A percentile compares a stretch with the other conserved stretches of the same genome.
Evolutionary conservation across 2,329 filamentous ascomycete species (phyloP).

Genomic region (Stachybotrys elegans): DNA sequence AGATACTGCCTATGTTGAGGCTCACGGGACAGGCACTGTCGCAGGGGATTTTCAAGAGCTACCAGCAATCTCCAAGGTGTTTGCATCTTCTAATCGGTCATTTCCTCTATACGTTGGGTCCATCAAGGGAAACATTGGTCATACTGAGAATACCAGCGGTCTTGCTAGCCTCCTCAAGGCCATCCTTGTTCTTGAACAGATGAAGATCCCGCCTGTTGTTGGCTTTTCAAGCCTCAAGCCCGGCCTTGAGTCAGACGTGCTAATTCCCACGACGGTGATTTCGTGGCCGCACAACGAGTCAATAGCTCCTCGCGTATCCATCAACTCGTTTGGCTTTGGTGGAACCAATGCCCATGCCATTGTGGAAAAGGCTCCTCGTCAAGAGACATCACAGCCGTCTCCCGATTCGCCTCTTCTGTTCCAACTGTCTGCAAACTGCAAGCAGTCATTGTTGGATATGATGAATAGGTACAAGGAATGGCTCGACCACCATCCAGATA

Average conservation of each 20-base stretch:
- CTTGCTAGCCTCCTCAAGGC: background rate
- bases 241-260: background rate
- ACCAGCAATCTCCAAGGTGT: background rate
- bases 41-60: conserved; percentile 51
- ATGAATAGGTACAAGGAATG: background rate
- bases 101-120: background rate
- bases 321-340: conserved; percentile 43
- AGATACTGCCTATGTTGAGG: conserved; percentile 36
- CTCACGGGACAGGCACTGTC: conserved; percentile 52
- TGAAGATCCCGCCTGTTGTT: background rate
- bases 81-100: background rate
- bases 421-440: background rate
- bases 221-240: background rate
- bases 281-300: conserved; percentile 38
- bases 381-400: background rate
- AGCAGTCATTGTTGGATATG: background rate
- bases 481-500: background rate
- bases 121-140: background rate
- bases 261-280: background rate
- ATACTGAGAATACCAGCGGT: background rate
- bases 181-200: background rate
- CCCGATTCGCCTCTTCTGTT: background rate
- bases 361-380: conserved; percentile 18
- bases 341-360: conserved; percentile 41
- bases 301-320: conserved; percentile 33